Conservation (phyloP, 2,329 filamentous ascomycete species). For the Colletotrichum liriopes region DNA sequence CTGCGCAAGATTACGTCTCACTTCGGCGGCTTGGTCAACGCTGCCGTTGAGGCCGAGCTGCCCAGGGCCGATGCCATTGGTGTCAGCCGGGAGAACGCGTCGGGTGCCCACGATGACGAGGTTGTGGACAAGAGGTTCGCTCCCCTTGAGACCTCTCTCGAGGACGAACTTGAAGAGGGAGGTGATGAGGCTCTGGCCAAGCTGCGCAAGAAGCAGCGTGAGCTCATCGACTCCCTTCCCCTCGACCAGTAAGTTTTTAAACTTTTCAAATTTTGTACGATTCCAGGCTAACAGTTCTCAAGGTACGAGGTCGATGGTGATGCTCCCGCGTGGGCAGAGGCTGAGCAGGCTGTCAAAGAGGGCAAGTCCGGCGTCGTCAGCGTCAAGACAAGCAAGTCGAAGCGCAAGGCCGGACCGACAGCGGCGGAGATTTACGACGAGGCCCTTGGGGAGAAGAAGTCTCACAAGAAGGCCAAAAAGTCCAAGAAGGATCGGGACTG, state of each 20-base stretch:
- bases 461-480: slow-evolving; percentile 70
- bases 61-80: slow-evolving; percentile 71
- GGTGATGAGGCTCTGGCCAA: slow-evolving; percentile 82
- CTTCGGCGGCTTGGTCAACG: slow-evolving; percentile 82
- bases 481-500: slow-evolving; percentile 48
- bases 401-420: slow-evolving; percentile 79
- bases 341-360: slow-evolving; percentile 82
- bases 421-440: slow-evolving; percentile 76
- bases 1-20: slow-evolving; percentile 87
- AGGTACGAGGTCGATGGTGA: slow-evolving; percentile 78
- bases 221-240: slow-evolving; percentile 91
- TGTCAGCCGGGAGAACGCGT: slow-evolving; percentile 72
- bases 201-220: slow-evolving; percentile 85
- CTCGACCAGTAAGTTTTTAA: slow-evolving; percentile 80
- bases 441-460: slow-evolving; percentile 68
- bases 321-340: slow-evolving; percentile 75
- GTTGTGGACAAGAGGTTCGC: slow-evolving; percentile 76
- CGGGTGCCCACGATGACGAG: slow-evolving; percentile 79
- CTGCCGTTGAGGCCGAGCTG: slow-evolving; percentile 78
- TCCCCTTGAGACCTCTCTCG: slow-evolving; percentile 79
- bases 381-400: slow-evolving; percentile 83
- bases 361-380: slow-evolving; percentile 79
- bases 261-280: not conserved
- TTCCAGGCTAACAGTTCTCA: slow-evolving; percentile 35
- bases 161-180: slow-evolving; percentile 88